These are phyloP conservation scores for Artemisia annua DNA, from an alignment of 129 eudicot species.

Conservation along the genomic window DNA sequence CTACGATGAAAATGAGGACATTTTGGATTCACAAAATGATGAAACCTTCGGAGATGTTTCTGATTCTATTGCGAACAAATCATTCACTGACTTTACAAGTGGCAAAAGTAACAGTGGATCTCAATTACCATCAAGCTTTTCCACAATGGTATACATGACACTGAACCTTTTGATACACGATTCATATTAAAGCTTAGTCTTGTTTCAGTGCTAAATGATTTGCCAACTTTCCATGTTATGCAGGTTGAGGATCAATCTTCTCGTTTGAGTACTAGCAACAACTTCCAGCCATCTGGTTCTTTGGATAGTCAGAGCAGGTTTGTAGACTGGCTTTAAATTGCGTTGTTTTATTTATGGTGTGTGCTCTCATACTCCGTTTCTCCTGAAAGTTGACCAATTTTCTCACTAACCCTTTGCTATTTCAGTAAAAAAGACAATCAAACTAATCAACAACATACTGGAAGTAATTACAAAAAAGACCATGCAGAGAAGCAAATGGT, in stretches of 20 bases:
- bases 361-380: neutral
- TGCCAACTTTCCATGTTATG: constrained; percentile 23
- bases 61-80: constrained; percentile 45
- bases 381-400: neutral
- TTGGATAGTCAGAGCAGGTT: constrained; percentile 57
- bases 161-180: neutral
- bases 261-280: constrained; percentile 40
- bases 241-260: constrained; percentile 54
- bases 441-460: constrained; percentile 35
- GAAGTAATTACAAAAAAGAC: constrained; percentile 38
- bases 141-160: constrained; percentile 36
- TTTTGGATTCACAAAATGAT: constrained; percentile 58
- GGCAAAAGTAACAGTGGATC: constrained; percentile 44
- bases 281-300: constrained; percentile 45
- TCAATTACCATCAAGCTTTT: constrained; percentile 45
- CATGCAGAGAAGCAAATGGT: constrained; percentile 45
- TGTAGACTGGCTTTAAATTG: constrained; percentile 1
- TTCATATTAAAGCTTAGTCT: neutral
- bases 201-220: constrained; percentile 3
- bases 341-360: neutral
- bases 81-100: constrained; percentile 38
- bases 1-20: constrained; percentile 71
- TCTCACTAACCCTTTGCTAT: constrained; percentile 11
- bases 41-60: constrained; percentile 79
- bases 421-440: constrained; percentile 55